Evolutionary conservation across 805 yeast species (phyloP).

Genomic region (Kazachstania psychrophila): DNA sequence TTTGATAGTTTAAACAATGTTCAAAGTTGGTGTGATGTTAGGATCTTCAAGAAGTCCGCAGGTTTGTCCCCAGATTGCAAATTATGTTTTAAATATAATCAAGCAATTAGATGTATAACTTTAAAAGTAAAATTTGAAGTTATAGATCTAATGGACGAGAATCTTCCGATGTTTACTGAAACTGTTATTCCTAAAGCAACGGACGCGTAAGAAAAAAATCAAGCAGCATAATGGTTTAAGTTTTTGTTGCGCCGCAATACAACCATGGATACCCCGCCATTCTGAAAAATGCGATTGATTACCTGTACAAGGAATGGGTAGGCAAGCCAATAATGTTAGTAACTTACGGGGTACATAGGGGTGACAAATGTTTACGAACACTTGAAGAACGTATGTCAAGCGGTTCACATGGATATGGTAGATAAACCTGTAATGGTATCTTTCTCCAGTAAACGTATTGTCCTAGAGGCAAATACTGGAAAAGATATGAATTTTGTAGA

Average conservation of each 20-base stretch:
- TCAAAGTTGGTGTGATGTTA: slow-evolving; percentile 11
- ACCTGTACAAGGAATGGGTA: slow-evolving; percentile 29
- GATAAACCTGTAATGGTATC: slow-evolving; percentile 7
- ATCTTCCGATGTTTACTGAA: slow-evolving; percentile 28
- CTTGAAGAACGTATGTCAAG: slow-evolving; percentile 17
- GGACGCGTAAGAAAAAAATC: slow-evolving; percentile 13
- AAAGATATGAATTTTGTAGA: slow-evolving; percentile 2
- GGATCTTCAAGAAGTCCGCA: slow-evolving; percentile 15
- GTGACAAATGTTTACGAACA: slow-evolving; percentile 22
- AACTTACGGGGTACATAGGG: slow-evolving; percentile 30
- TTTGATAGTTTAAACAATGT: slow-evolving; percentile 2
- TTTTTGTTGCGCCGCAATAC: slow-evolving; percentile 34
- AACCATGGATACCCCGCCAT: slow-evolving; percentile 33
- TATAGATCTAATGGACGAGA: slow-evolving; percentile 27
- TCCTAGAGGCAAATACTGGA: slow-evolving; percentile 4
- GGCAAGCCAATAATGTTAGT: slow-evolving; percentile 29
- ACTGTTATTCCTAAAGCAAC: slow-evolving; percentile 18
- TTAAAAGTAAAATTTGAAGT: slow-evolving; percentile 7
- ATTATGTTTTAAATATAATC: slow-evolving; percentile 10
- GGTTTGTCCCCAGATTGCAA: slow-evolving; percentile 13
- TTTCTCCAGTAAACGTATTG: slow-evolving; percentile 6
- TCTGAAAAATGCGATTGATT: slow-evolving; percentile 33
- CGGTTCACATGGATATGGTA: slow-evolving; percentile 11
- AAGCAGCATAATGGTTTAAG: slow-evolving; percentile 19
- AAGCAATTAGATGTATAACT: background rate